A percentile compares a stretch with the other conserved stretches of the same genome.
Conservation (phyloP, 306 rosid species). For the Crotalaria pallida region DNA sequence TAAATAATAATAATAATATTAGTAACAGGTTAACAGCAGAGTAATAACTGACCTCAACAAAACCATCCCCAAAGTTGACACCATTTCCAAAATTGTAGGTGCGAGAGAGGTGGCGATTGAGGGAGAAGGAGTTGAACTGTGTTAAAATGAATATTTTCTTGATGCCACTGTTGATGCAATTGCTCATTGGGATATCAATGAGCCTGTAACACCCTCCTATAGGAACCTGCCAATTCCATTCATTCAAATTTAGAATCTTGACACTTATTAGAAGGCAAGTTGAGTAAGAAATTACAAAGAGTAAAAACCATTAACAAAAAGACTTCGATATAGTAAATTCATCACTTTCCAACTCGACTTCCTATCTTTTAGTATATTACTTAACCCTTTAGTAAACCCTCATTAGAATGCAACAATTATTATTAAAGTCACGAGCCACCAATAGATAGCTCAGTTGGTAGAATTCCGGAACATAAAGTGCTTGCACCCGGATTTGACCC, state of each 20-base stretch:
- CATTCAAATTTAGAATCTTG: neutral
- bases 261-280: neutral
- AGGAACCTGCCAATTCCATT: constrained; percentile 57
- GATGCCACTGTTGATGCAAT: constrained; percentile 91
- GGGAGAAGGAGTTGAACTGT: constrained; percentile 85
- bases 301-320: too few relatives aligned
- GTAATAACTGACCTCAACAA: constrained; percentile 65
- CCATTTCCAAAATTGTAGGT: constrained; percentile 71
- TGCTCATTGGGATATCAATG: constrained; percentile 93
- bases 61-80: constrained; percentile 74
- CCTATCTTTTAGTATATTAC: too few relatives aligned
- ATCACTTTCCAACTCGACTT: too few relatives aligned
- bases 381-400: too few relatives aligned
- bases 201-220: constrained; percentile 91
- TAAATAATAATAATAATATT: neutral
- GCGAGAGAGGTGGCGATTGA: constrained; percentile 82
- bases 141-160: constrained; percentile 75
- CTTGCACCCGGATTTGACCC: too few relatives aligned
- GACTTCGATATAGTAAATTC: too few relatives aligned
- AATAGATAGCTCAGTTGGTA: too few relatives aligned
- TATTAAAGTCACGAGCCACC: too few relatives aligned
- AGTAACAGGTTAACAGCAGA: too few relatives aligned
- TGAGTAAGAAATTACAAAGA: too few relatives aligned
- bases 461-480: too few relatives aligned
- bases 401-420: too few relatives aligned